phyloP scores from a whole-genome alignment of 352 stramenopile genomes.

The Globisporangium spinosum region DNA sequence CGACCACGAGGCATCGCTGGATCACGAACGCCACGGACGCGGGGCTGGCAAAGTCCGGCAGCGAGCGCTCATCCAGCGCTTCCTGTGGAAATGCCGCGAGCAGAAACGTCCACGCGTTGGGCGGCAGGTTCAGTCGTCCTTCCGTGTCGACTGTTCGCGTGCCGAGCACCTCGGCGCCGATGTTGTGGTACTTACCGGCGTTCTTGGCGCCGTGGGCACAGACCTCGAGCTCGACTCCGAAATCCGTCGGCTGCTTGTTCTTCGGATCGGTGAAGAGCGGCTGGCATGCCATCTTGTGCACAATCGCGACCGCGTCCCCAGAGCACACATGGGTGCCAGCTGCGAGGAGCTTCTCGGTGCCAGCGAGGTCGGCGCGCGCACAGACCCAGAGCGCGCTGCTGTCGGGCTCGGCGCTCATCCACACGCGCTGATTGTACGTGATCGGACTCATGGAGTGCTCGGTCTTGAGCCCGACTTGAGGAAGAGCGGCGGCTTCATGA shows the following conservation, averaged over 20 bases:
- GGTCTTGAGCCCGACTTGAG: conserved; percentile 81
- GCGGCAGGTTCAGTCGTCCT: conserved; percentile 33
- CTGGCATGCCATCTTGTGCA: conserved; percentile 86
- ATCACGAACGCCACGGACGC: conserved; percentile 44
- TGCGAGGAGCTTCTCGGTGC: conserved; percentile 69
- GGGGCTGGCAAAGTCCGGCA: conserved; percentile 42
- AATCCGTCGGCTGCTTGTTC: conserved; percentile 73
- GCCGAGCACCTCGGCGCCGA: conserved; percentile 51
- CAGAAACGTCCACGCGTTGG: conserved; percentile 71
- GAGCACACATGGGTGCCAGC: conserved; percentile 36
- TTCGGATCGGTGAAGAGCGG: conserved; percentile 46
- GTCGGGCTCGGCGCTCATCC: conserved; percentile 56
- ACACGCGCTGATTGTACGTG: conserved; percentile 81
- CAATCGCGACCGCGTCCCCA: conserved; percentile 51
- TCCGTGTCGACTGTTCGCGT: conserved; percentile 69
- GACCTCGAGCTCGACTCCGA: conserved; percentile 77
- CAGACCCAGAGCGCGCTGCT: conserved; percentile 75
- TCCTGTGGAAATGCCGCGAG: conserved; percentile 35
- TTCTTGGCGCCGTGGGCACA: conserved; percentile 40
- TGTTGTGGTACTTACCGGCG: conserved; percentile 66
- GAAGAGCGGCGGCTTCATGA: conserved; percentile 70
- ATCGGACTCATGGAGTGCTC: conserved; percentile 85
- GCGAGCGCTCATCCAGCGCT: conserved; percentile 38
- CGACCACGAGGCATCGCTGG: conserved; percentile 44
- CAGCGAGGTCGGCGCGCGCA: conserved; percentile 50